Evolutionary conservation across 78 protist species (phyloP).

Genomic region (Dictyostelium capitatum): DNA sequence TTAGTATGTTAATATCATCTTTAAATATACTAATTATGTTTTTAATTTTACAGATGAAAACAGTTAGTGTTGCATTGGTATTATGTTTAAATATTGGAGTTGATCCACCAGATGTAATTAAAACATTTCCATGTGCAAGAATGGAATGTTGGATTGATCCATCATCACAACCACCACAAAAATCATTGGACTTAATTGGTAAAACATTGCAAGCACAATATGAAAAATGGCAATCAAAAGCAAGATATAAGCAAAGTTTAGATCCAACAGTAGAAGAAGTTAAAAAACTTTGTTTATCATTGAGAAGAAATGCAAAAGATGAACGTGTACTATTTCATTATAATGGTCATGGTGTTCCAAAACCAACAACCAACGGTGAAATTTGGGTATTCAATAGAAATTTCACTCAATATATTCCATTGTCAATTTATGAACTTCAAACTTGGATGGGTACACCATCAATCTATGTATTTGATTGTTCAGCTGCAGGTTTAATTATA

Average conservation of each 20-base stretch:
- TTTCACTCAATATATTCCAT: constrained; percentile 98
- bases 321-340: constrained; percentile 98
- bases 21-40: background rate
- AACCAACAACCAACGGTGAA: constrained; percentile 96
- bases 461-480: constrained; percentile 96
- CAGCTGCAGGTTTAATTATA: constrained; percentile 94
- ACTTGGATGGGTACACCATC: constrained; percentile 95
- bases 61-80: constrained; percentile 94
- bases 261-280: constrained; percentile 93
- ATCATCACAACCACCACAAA: constrained; percentile 83
- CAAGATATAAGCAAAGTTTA: constrained; percentile 83
- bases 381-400: constrained; percentile 98
- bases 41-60: constrained; percentile 86
- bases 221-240: constrained; percentile 92
- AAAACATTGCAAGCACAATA: constrained; percentile 91
- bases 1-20: too few species aligned
- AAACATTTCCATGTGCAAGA: constrained; percentile 92
- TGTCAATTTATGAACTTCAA: constrained; percentile 94
- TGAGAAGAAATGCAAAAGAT: constrained; percentile 90
- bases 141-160: constrained; percentile 95
- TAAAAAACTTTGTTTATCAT: constrained; percentile 85
- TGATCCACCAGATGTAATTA: constrained; percentile 97
- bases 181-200: constrained; percentile 93
- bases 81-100: constrained; percentile 97
- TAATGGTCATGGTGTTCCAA: constrained; percentile 99